Base-by-base conservation (phyloP, 345 rosid species). In the Eucalyptus victrix region DNA sequence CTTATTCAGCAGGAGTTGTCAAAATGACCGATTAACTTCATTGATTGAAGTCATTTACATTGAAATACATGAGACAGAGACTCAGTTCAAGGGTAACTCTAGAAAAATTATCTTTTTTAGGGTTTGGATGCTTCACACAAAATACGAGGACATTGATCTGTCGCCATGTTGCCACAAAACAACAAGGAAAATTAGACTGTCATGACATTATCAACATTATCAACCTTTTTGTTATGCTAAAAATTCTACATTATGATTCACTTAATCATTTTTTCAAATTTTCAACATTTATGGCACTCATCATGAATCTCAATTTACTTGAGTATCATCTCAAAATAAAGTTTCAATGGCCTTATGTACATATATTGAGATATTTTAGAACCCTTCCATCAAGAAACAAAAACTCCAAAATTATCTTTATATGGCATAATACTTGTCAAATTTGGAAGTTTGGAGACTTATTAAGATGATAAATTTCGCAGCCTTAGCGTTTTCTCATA, bases 121-220 rank as follows among this genome's bases (percentile, higher is more conserved):
- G 83, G 47, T 76, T 40, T 40, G 83, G 83, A 37, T 37, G 47
- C 83, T 76, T 3, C 47, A 0, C 3, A 11, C 28, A 6, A 6
- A 5, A 6, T 40, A 40, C 28, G 21, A 12, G 5, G 40, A 76
- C 4, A 40, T 76, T 11, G 47, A 21, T 24, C 3, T 23, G 47
- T 53, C 58, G 5, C 58, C 47, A 21, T 0, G 16, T 3, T 37
- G 8, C 30, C 9, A 26, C 30, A 0, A 2, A 76, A 76, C 9
- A 21, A 76, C 2, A 6, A 7, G 1, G 5, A 21, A 18, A 76
- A n/a, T 65, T 30, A 9, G 1, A 12, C 15, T 0, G 1, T 6
- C 83, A 6, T 44, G 7, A 12, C 8, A 37, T 37, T 34, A 34
- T 34, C 8, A 37, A 6, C 47, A 40, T 76, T 19, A 37, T 10